Evolutionary conservation across 2,329 filamentous ascomycete species (phyloP), one percentile per base, ranked within the genome.

Genomic region (Penicillium polonicum): DNA sequence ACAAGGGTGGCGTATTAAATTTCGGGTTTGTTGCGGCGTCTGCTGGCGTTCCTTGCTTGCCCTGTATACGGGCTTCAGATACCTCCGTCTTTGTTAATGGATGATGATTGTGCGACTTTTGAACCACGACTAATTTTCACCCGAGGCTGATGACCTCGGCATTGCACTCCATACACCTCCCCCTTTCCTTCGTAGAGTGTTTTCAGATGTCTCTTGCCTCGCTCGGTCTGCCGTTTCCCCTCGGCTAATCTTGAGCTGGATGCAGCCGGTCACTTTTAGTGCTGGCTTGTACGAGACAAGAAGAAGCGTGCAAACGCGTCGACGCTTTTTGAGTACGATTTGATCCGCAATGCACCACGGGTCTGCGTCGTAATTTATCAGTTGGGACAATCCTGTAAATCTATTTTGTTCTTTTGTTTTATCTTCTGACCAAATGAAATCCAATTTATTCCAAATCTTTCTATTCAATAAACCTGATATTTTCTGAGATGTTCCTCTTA

Each of bases 1-100:
- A 84, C 82, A 51, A 72, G 82, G 62, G 83, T 83, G 62, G 82
- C 82, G 62, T 84, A 84, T 65, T 82, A 67, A 67, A 76, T 69
- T 61, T 63, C 57, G 56, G 42, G 44, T 57, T 49, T 38, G 55
- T 57, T 64, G 51, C 51, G 73, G 70, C 66, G 66, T 69, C 65
- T 49, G 27, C 44, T 57, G 66, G 64, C 60, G 65, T 67, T 65
- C 13, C 31, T 60, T 60, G 36, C 55, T 56, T 56, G 51, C 21
- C 49, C 55, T 64, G 51, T 66, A 55, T 55, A 43, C 54, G 61
- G 65, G 60, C 64, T 67, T 62, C 61, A 63, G 60, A 65, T 71
- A 69, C 64, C 60, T 67, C 57, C 52, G 49, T 63, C 45, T 21
- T 51, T 56, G 35, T 45, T 61, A 65, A 65, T 66, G 45, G 54